Percentiles rank a stretch among this genome's conserved stretches.
phyloP scores from a whole-genome alignment of 495 filamentous ascomycete genomes.

The Lasiosphaeria miniovina region DNA sequence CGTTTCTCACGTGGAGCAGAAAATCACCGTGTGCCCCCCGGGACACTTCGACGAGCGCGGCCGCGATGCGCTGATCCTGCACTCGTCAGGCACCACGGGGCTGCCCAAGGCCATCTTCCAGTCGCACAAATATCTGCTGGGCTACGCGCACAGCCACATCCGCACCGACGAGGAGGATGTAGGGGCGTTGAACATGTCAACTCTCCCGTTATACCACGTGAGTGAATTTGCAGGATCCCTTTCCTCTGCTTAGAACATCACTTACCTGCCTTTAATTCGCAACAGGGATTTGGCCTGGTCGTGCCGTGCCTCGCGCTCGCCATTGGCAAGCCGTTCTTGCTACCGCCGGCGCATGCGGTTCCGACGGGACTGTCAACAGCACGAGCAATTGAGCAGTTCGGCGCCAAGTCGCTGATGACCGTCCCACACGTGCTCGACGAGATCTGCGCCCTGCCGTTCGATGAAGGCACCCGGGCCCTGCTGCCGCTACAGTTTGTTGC shows the following conservation, averaged over 20 bases:
- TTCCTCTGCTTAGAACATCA: no score
- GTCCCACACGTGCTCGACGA: neutral
- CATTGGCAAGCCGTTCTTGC: neutral
- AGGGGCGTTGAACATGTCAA: neutral
- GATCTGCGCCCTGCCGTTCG: neutral
- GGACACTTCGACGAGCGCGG: neutral
- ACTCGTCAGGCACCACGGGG: slow-evolving; percentile 1
- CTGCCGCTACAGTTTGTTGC: neutral
- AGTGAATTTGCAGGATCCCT: neutral
- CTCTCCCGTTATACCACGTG: slow-evolving; percentile 1
- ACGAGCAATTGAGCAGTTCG: neutral
- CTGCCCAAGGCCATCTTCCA: slow-evolving; percentile 2
- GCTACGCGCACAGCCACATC: neutral
- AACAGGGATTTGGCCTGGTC: neutral
- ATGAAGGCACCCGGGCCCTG: neutral
- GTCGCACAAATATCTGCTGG: neutral
- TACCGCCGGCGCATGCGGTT: neutral
- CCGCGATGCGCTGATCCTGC: neutral
- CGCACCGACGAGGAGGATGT: neutral
- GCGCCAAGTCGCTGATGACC: neutral
- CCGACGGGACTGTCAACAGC: neutral
- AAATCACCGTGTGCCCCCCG: no score
- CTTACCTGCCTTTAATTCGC: no score
- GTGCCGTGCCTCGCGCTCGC: neutral
- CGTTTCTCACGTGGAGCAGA: no score